These are phyloP conservation scores for Hymenoscyphus fructigenus DNA, from an alignment of 2,329 filamentous ascomycete species.

Conservation along the genomic window DNA sequence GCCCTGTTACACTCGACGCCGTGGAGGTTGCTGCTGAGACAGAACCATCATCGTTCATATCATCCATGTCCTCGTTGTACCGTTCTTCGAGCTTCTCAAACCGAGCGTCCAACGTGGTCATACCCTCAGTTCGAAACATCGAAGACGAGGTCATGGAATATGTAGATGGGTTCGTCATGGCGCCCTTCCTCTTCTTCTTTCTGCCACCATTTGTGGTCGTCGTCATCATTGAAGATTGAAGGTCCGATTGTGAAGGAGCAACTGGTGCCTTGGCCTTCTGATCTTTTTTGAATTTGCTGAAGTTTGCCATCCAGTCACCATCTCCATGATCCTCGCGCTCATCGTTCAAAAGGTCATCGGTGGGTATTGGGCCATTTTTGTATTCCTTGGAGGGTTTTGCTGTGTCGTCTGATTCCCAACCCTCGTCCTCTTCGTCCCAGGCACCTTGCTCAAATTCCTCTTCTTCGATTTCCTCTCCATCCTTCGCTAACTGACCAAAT, in stretches of 20 bases:
- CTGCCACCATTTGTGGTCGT: conserved; percentile 77
- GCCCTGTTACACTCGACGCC: conserved; percentile 63
- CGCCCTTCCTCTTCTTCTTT: conserved; percentile 92
- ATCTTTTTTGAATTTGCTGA: conserved; percentile 91
- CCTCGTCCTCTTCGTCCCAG: conserved; percentile 65
- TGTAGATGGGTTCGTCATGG: conserved; percentile 79
- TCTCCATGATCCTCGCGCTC: conserved; percentile 61
- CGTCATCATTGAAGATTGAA: conserved; percentile 70
- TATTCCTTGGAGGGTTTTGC: conserved; percentile 68
- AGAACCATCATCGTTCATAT: conserved; percentile 49
- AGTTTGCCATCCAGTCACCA: conserved; percentile 87
- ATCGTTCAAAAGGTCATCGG: conserved; percentile 49
- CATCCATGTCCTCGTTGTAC: conserved; percentile 65
- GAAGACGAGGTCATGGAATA: conserved; percentile 94
- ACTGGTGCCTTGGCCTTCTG: conserved; percentile 50
- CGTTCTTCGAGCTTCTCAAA: conserved; percentile 90
- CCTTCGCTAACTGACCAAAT: conserved; percentile 70
- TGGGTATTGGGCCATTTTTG: conserved; percentile 39
- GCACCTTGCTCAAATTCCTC: conserved; percentile 74
- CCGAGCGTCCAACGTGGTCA: conserved; percentile 79
- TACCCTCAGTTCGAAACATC: conserved; percentile 81
- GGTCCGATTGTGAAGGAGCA: conserved; percentile 56
- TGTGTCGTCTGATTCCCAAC: conserved; percentile 94
- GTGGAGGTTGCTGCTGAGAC: conserved; percentile 63
- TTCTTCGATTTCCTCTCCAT: conserved; percentile 71